Evolutionary conservation across 768 basidiomycete genomes (phyloP).

Genomic region (Amanita jacksonii): DNA sequence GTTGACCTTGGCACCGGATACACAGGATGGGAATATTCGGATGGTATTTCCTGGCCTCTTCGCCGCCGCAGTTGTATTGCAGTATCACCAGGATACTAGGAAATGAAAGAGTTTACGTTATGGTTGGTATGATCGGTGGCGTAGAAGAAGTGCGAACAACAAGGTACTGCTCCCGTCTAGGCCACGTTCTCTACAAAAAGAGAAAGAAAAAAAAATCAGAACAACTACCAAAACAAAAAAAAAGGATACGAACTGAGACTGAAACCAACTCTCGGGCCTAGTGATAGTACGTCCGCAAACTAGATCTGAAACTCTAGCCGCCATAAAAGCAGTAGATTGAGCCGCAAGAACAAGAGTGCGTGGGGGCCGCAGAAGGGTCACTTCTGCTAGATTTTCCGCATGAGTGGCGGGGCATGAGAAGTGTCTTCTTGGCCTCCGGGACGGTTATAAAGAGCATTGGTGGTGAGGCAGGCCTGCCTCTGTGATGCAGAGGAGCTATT

Average conservation of each 20-base stretch:
- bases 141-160: slow-evolving; percentile 84
- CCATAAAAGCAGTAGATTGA: slow-evolving; percentile 46
- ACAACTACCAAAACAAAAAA: not conserved
- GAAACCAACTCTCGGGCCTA: slow-evolving; percentile 86
- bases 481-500: no score
- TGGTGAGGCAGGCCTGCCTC: slow-evolving; percentile 43
- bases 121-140: slow-evolving; percentile 80
- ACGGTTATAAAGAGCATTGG: slow-evolving; percentile 67
- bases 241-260: slow-evolving; percentile 69
- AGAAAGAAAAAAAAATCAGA: slow-evolving; percentile 6
- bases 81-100: slow-evolving; percentile 86
- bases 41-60: slow-evolving; percentile 69
- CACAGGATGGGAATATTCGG: slow-evolving; percentile 72
- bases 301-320: slow-evolving; percentile 49
- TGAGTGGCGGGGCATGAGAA: slow-evolving; percentile 65
- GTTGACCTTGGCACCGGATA: slow-evolving; percentile 24
- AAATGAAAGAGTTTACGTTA: slow-evolving; percentile 89
- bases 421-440: slow-evolving; percentile 73
- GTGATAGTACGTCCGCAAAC: slow-evolving; percentile 82
- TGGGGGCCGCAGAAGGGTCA: slow-evolving; percentile 80
- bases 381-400: slow-evolving; percentile 71
- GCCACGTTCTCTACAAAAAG: slow-evolving; percentile 70
- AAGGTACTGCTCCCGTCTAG: slow-evolving; percentile 85
- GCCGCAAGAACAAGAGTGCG: slow-evolving; percentile 62
- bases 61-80: slow-evolving; percentile 92